Percentiles rank a stretch among this genome's conserved stretches.
These are phyloP conservation scores for Penicillium subrubescens DNA, from an alignment of 495 filamentous ascomycete species.

Conservation along the genomic window DNA sequence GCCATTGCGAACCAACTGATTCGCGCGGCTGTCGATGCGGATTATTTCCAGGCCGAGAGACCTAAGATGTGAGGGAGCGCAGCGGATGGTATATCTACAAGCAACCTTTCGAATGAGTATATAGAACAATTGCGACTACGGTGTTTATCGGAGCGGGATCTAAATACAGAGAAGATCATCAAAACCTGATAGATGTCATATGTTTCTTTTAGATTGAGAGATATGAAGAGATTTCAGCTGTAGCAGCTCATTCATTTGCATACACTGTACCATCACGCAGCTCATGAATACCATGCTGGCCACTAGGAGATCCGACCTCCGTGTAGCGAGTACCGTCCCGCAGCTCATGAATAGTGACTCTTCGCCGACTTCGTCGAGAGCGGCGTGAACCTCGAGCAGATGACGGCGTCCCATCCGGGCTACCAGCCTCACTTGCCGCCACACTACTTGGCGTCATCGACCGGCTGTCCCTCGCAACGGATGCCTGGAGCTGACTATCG, in stretches of 20 bases:
- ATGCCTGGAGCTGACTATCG: slow-evolving; percentile 42
- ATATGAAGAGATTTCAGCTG: neutral
- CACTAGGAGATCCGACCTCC: slow-evolving; percentile 41
- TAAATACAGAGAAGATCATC: neutral
- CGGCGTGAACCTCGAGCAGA: slow-evolving; percentile 34
- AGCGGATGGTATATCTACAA: neutral
- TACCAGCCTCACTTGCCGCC: slow-evolving; percentile 40
- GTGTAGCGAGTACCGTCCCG: slow-evolving; percentile 48
- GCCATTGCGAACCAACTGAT: slow-evolving; percentile 81
- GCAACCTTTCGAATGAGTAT: neutral
- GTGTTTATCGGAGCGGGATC: neutral
- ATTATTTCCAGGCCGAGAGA: slow-evolving; percentile 38
- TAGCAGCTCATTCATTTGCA: slow-evolving; percentile 36
- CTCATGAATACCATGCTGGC: slow-evolving; percentile 46
- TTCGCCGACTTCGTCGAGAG: slow-evolving; percentile 34
- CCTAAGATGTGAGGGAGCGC: slow-evolving; percentile 5
- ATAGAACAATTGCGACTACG: neutral
- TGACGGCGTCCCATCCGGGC: slow-evolving; percentile 30
- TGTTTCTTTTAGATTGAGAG: neutral
- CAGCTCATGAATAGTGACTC: slow-evolving; percentile 48
- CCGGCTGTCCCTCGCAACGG: slow-evolving; percentile 39
- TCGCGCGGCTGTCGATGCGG: slow-evolving; percentile 49
- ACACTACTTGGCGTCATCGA: slow-evolving; percentile 36
- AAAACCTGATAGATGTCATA: neutral
- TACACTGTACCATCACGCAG: slow-evolving; percentile 50